Conservation (phyloP, 768 basidiomycete genomes). For the Leccinum subgranulosum region DNA sequence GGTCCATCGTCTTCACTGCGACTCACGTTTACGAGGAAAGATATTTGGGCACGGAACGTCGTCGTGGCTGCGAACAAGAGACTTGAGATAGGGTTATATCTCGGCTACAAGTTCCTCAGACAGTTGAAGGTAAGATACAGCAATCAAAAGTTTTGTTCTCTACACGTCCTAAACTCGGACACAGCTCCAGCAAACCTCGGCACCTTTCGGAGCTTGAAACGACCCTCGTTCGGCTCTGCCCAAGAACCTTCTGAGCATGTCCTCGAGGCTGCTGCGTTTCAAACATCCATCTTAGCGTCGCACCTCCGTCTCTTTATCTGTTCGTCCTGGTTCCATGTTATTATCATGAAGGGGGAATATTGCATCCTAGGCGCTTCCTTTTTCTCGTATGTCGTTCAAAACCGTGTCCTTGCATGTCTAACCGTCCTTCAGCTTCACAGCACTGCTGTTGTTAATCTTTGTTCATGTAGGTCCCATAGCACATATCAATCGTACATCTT, state of each 20-base stretch:
- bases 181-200: background rate
- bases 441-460: conserved; percentile 68
- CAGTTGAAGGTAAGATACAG: background rate
- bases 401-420: conserved; percentile 9
- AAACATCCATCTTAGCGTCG: conserved; percentile 14
- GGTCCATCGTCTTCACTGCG: conserved; percentile 52
- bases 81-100: conserved; percentile 7
- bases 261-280: conserved; percentile 23
- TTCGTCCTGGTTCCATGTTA: conserved; percentile 19
- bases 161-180: background rate
- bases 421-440: conserved; percentile 22
- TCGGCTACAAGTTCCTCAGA: background rate
- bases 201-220: conserved; percentile 14
- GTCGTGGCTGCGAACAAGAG: conserved; percentile 18
- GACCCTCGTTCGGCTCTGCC: conserved; percentile 5
- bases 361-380: conserved; percentile 71
- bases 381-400: conserved; percentile 54
- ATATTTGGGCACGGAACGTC: conserved; percentile 5
- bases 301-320: conserved; percentile 18
- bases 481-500: conserved; percentile 20
- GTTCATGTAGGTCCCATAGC: conserved; percentile 58
- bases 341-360: conserved; percentile 66
- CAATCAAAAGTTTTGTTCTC: background rate
- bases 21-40: conserved; percentile 43
- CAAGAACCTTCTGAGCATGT: conserved; percentile 12